phyloP scores from a whole-genome alignment of 768 basidiomycete species.

The Mycena vitilis region DNA sequence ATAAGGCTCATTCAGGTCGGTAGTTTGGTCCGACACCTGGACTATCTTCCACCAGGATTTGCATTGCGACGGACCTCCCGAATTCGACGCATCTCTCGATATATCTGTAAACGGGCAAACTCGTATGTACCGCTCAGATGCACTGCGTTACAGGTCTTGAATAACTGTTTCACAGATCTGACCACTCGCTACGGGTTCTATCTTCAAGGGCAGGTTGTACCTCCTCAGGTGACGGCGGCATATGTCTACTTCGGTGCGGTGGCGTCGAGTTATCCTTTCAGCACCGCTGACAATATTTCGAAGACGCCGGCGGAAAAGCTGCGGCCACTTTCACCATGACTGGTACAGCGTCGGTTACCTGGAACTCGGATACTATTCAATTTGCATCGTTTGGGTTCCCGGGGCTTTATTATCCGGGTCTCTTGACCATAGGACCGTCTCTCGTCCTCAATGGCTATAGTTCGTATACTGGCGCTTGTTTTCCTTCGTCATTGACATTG shows the following conservation, averaged over 20 bases:
- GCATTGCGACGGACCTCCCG: not conserved
- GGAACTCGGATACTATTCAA: not conserved
- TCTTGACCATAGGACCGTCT: constrained; percentile 1
- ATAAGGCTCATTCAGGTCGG: not conserved
- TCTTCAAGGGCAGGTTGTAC: not conserved
- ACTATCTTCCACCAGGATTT: constrained; percentile 5
- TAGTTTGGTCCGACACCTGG: constrained; percentile 5
- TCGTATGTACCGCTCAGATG: not conserved
- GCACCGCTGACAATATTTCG: not conserved
- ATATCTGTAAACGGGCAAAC: constrained; percentile 1
- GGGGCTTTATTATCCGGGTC: constrained; percentile 9
- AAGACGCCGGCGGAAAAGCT: not conserved
- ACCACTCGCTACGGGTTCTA: constrained; percentile 12
- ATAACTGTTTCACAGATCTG: not conserved
- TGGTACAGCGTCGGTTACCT: not conserved
- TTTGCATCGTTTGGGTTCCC: constrained; percentile 14
- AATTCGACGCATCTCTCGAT: constrained; percentile 8
- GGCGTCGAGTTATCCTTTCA: not conserved
- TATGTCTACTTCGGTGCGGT: not conserved
- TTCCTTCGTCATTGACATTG: not conserved
- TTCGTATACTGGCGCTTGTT: not conserved
- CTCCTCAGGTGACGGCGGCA: not conserved
- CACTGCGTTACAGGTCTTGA: too few relatives aligned
- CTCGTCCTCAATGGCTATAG: not conserved
- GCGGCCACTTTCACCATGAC: constrained; percentile 1